Evolutionary conservation across 495 filamentous ascomycete genomes (phyloP), one percentile per base, ranked within the genome.

Genomic region (Neurospora sp.): DNA sequence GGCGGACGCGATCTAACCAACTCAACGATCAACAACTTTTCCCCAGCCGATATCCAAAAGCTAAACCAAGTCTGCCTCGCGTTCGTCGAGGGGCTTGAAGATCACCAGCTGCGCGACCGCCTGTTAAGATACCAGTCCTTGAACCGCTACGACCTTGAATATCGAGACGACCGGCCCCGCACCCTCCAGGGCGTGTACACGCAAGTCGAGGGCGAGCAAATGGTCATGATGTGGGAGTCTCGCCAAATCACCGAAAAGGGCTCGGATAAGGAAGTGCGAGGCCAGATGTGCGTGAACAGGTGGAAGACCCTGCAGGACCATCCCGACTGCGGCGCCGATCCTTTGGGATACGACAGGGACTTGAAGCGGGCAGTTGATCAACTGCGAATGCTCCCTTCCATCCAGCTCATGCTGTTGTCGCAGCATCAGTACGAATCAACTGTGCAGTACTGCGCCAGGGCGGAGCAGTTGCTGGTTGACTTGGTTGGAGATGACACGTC

Each of bases 121-220:
- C 72, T 89, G 27, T 69, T 79, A 27, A 76, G 71, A 2, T 84
- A 83, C 69, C 76, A 76, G 48, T 87, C 84, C 4, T 76, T 88
- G 12, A 72, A 72, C 39, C 39, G 71, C 8, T 72, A 74, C n/a
- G 75, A 75, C 18, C 72, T 78, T 1, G 53, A 65, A 14, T 65
- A 76, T 76, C 38, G 69, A 75, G 8, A 35, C 71, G 9, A 72
- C 70, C 22, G 74, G 81, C 69, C 72, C 68, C 82, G 85, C 20
- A 85, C 86, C 4, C 84, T 89, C 0, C 72, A 76, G 27, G 85
- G 86, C 0, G 79, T 84, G 1, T 78, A 82, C 69, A 82, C 75
- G n/a, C 84, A 88, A 41, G 74, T 83, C 6, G 87, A 89, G 71
- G 87, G 87, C 20, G 87, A 88, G 73, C 74, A 76, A 8, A 75